Base-by-base conservation (phyloP, 2,329 filamentous ascomycete genomes). In the Phyllosticta citrichinensis region DNA sequence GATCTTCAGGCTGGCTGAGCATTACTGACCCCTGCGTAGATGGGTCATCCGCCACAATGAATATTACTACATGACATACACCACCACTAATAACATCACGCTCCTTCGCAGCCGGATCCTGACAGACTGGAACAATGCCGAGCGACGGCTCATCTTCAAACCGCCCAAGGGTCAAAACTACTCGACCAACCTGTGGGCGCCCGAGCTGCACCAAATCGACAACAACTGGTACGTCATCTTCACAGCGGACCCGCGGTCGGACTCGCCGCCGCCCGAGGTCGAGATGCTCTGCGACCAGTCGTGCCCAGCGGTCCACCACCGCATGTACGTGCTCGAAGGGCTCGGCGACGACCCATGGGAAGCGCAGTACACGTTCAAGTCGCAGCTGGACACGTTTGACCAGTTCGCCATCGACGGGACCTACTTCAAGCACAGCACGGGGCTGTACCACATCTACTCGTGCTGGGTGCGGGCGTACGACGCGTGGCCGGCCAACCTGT, bases 401-500 rank as follows among this genome's bases (percentile, higher is more conserved):
- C 79, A 81, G 62, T 81, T 81, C 64, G 78, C 79, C 22, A 81
- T 81, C 62, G 79, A 81, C 60, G 79, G 79, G 0, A 81, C 79
- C 0, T 81, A 81, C 67, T 80, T 81, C 66, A 70, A 74, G 61
- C 75, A 81, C 66, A 40, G 61, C 58, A 62, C 66, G 60, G 63
- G 67, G 14, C 64, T 75, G 2, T 75, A 75, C 55, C 73, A 75
- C 63, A 70, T 75, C 56, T 75, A 75, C 64, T 71, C 68, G 10
- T 75, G 73, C 63, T 75, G 73, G 73, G 73, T 74, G 62, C 70
- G 68, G n/a, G 68, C 73, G 19, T 79, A 79, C 65, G 74, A 75
- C 47, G 75, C 71, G 55, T 81, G 79, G 79, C 79, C 79, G 11
- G 75, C 78, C 3, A 81, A 80, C 62, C 73, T 81, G 5, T 81